phyloP scores from a whole-genome alignment of 371 early-diverging fungal genomes.

The Sporodiniella umbellata region DNA sequence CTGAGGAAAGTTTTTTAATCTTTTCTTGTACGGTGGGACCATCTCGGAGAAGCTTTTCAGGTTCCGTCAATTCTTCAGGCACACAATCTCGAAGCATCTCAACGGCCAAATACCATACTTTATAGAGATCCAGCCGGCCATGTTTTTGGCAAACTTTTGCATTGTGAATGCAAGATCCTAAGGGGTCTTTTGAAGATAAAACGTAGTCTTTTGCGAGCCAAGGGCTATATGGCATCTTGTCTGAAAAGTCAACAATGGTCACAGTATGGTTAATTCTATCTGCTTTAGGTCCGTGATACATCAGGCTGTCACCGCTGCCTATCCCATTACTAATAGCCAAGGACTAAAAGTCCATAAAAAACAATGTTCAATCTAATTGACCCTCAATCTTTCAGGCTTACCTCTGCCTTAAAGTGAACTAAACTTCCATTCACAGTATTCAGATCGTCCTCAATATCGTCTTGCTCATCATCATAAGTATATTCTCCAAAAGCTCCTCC shows the following conservation, averaged over 20 bases:
- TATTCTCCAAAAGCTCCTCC: conserved; percentile 51
- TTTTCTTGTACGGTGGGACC: conserved; percentile 11
- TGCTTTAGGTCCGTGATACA: conserved; percentile 39
- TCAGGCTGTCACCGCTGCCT: conserved; percentile 27
- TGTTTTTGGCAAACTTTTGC: conserved; percentile 50
- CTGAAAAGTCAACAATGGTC: conserved; percentile 40
- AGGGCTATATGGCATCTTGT: conserved; percentile 52
- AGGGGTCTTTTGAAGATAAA: conserved; percentile 56
- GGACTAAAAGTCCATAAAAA: conserved; percentile 22
- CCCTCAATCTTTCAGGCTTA: conserved; percentile 12
- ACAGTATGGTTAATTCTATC: conserved; percentile 43
- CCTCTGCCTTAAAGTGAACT: conserved; percentile 43
- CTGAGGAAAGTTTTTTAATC: neutral
- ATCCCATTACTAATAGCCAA: conserved; percentile 29
- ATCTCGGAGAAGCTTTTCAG: conserved; percentile 14
- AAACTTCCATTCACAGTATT: conserved; percentile 29
- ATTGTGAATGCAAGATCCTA: conserved; percentile 60
- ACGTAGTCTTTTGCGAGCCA: conserved; percentile 54
- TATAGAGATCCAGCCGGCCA: conserved; percentile 55
- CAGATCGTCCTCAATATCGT: conserved; percentile 46
- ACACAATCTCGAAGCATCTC: conserved; percentile 56
- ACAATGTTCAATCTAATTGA: no score
- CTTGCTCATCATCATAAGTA: conserved; percentile 47
- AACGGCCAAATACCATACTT: conserved; percentile 72
- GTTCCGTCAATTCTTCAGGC: conserved; percentile 25